Evolutionary conservation across 345 rosid genomes (phyloP), one percentile per base, ranked within the genome.

Genomic region (Eucalyptus pauciflora): DNA sequence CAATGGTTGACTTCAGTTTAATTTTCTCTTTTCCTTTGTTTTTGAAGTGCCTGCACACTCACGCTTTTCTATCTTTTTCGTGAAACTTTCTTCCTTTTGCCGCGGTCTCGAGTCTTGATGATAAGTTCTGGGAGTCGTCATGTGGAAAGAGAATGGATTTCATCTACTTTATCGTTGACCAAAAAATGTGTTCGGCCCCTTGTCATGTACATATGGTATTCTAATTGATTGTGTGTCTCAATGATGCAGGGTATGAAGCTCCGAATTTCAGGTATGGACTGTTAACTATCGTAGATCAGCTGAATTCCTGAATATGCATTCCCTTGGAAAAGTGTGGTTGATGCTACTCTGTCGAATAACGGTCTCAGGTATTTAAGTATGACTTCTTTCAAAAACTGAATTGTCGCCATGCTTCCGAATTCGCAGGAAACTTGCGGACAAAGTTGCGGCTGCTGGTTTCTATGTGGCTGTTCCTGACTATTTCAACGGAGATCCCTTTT

Each of bases 401-500:
- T 45, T 50, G 43, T 86, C 58, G n/a, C 50, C 50, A 76, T 85
- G 86, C 41, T 80, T 91, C 17, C 87, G 89, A 24, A 87, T 31
- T 48, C 62, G 88, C 85, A 95, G 97, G 91, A 95, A 95, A 90
- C 94, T 96, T 87, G 97, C 97, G 1, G 98, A 95, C 93, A 96
- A 95, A 91, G 92, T 95, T 89, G 96, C 96, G 83, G 94, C 94
- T 88, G 93, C 94, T 94, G 98, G 97, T 85, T 95, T 91, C 91
- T 94, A 90, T 89, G 98, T 91, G 46, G 96, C 90, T 67, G 96
- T 93, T 89, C 98, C 98, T 2, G 97, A 96, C 89, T 94, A 93
- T 91, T 90, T 96, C 76, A 89, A 93, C 85, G 96, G 96, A 76
- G 97, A 96, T 71, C 94, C 97, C 25, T 95, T 37, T 88, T 88